phyloP scores from a whole-genome alignment of 176 grass and related monocot genomes.

The Eragrostis curvula region DNA sequence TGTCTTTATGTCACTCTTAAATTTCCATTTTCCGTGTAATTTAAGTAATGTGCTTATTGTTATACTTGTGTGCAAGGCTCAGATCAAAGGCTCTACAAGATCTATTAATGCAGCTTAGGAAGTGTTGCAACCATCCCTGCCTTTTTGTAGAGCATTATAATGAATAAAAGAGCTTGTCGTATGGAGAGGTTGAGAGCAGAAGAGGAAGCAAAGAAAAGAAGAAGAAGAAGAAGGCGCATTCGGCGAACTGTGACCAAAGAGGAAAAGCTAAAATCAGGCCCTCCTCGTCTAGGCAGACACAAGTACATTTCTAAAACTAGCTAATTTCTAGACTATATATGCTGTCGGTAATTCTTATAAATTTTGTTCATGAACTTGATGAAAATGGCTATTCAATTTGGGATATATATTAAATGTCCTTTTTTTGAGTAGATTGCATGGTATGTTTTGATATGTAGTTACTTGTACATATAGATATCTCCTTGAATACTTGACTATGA shows the following conservation, averaged over 20 bases:
- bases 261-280: constrained; percentile 76
- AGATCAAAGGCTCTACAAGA: constrained; percentile 94
- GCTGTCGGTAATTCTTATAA: constrained; percentile 4
- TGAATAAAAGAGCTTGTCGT: constrained; percentile 80
- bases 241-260: constrained; percentile 65
- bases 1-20: constrained; percentile 9
- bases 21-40: constrained; percentile 25
- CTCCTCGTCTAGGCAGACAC: constrained; percentile 87
- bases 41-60: constrained; percentile 12
- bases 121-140: constrained; percentile 97
- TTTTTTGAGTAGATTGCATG: neutral
- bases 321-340: neutral
- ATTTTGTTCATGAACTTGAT: neutral
- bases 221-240: constrained; percentile 67
- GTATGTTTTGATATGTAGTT: neutral
- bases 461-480: neutral
- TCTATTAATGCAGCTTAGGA: constrained; percentile 97
- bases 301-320: constrained; percentile 56
- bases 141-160: constrained; percentile 93
- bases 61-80: constrained; percentile 63
- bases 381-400: neutral
- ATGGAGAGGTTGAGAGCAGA: constrained; percentile 81
- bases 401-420: neutral
- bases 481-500: constrained; percentile 18
- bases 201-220: constrained; percentile 72